Evolutionary conservation across 768 basidiomycete genomes (phyloP).

Genomic region (Kwoniella sp.): DNA sequence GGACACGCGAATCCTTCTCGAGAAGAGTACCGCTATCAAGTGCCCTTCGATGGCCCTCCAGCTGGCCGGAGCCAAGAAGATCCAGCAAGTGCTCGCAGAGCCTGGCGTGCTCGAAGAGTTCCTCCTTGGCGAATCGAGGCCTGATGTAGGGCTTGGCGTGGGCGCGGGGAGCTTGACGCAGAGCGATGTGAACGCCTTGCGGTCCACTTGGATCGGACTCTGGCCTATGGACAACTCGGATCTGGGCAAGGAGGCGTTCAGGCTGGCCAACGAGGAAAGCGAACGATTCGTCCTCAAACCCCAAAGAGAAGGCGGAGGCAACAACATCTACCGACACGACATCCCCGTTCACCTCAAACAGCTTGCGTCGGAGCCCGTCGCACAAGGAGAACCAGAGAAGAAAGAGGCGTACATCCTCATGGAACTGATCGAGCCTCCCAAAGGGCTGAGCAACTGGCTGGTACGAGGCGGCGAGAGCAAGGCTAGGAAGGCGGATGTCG

Average conservation of each 20-base stretch:
- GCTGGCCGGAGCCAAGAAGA: conserved; percentile 93
- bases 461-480: conserved; percentile 69
- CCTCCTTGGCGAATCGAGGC: conserved; percentile 56
- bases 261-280: conserved; percentile 62
- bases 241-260: conserved; percentile 60
- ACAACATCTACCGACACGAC: conserved; percentile 84
- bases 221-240: conserved; percentile 68
- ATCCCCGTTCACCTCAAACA: conserved; percentile 75
- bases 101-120: conserved; percentile 75
- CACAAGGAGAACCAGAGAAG: conserved; percentile 58
- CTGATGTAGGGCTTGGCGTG: conserved; percentile 46
- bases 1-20: conserved; percentile 72
- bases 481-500: conserved; percentile 67
- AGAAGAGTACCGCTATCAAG: conserved; percentile 82
- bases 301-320: conserved; percentile 96
- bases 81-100: conserved; percentile 82
- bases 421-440: conserved; percentile 83
- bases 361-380: conserved; percentile 59
- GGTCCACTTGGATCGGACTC: conserved; percentile 84
- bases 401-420: conserved; percentile 92
- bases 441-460: conserved; percentile 70
- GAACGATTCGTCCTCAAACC: conserved; percentile 83
- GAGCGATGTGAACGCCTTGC: conserved; percentile 62
- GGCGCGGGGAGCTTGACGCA: conserved; percentile 37
- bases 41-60: conserved; percentile 89